Evolutionary conservation across 1,284 basidiomycete genomes (phyloP).

Genomic region (Sporisorium reilianum): DNA sequence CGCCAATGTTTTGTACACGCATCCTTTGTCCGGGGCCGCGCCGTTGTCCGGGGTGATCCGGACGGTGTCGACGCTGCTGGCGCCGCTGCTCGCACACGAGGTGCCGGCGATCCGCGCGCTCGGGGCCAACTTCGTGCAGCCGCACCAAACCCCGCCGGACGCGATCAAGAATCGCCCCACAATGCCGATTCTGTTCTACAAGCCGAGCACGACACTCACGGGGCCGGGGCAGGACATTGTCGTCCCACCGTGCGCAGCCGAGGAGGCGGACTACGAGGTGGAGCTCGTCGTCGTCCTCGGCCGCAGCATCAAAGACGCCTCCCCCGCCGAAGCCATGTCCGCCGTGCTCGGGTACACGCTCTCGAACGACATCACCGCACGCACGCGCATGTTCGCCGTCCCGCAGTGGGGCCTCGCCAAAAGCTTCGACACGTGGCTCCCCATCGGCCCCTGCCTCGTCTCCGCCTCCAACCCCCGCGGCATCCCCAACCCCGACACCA

Average conservation of each 20-base stretch:
- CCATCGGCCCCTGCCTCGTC: constrained; percentile 43
- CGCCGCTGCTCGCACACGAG: constrained; percentile 30
- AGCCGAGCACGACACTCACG: constrained; percentile 36
- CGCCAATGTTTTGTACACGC: constrained; percentile 35
- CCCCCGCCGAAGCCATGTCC: constrained; percentile 27
- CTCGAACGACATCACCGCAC: constrained; percentile 51
- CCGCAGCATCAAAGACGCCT: constrained; percentile 39
- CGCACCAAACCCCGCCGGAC: constrained; percentile 28
- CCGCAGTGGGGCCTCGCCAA: constrained; percentile 59
- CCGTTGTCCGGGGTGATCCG: constrained; percentile 32
- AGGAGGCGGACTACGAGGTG: constrained; percentile 59
- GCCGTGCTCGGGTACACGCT: constrained; percentile 56
- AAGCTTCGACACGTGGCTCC: constrained; percentile 50
- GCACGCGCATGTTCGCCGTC: constrained; percentile 56
- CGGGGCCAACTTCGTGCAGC: constrained; percentile 52
- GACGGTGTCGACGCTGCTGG: constrained; percentile 47
- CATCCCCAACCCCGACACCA: constrained; percentile 78
- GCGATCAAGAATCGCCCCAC: constrained; percentile 38
- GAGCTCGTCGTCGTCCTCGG: constrained; percentile 55
- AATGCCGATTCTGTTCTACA: constrained; percentile 61
- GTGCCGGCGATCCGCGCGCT: constrained; percentile 39
- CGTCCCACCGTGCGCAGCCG: constrained; percentile 40
- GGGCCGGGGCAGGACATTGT: constrained; percentile 45
- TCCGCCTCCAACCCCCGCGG: constrained; percentile 70
- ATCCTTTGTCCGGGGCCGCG: constrained; percentile 15